Conservation (phyloP, 2,329 filamentous ascomycete species). For the Metarhizium robertsii region DNA sequence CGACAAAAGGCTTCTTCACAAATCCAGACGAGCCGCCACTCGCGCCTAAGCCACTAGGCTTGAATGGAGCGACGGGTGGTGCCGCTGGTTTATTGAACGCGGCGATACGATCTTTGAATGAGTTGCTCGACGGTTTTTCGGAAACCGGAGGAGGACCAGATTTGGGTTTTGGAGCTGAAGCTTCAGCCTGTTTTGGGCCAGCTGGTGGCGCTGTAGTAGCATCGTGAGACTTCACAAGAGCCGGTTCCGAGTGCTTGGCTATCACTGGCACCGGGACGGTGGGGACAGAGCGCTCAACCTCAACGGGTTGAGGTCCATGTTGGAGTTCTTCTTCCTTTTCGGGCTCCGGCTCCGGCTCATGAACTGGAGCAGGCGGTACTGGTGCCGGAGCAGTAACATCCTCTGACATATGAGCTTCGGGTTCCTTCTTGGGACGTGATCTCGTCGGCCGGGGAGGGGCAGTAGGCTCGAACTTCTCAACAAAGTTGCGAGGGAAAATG, state of each 20-base stretch:
- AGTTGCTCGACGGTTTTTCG: constrained; percentile 66
- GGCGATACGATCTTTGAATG: constrained; percentile 92
- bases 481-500: constrained; percentile 93
- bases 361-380: constrained; percentile 15
- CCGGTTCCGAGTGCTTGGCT: constrained; percentile 21
- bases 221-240: constrained; percentile 7
- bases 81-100: constrained; percentile 90
- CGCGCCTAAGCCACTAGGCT: constrained; percentile 56
- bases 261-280: constrained; percentile 16
- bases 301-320: constrained; percentile 21
- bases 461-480: constrained; percentile 88
- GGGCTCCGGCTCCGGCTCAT: constrained; percentile 14
- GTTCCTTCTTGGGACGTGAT: constrained; percentile 55
- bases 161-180: constrained; percentile 25
- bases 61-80: constrained; percentile 82
- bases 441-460: constrained; percentile 80
- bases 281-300: constrained; percentile 22
- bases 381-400: constrained; percentile 24
- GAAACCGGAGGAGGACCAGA: constrained; percentile 52
- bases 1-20: constrained; percentile 94
- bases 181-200: constrained; percentile 29
- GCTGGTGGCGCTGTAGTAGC: constrained; percentile 9
- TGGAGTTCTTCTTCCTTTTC: constrained; percentile 24
- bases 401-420: constrained; percentile 25
- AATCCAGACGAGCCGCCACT: constrained; percentile 53